A percentile compares a stretch with the other conserved stretches of the same genome.
These are phyloP conservation scores for Coemansia sp. DNA, from an alignment of 192 early-diverging fungal genomes.

Conservation along the genomic window DNA sequence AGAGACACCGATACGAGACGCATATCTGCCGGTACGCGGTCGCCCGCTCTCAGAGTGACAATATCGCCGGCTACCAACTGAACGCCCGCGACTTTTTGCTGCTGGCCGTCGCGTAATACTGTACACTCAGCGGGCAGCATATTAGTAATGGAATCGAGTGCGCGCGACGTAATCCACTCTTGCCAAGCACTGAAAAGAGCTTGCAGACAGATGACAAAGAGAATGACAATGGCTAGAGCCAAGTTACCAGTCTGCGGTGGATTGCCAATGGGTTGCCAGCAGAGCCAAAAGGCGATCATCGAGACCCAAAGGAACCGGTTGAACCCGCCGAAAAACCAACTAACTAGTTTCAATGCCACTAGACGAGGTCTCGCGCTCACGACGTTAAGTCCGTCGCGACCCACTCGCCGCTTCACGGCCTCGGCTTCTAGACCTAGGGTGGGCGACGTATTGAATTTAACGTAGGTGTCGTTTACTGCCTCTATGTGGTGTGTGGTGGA, in stretches of 20 bases:
- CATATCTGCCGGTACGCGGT: constrained; percentile 80
- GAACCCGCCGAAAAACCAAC: constrained; percentile 72
- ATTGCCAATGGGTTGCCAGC: constrained; percentile 66
- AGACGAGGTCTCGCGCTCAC: constrained; percentile 15
- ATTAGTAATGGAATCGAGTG: constrained; percentile 74
- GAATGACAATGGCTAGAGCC: constrained; percentile 64
- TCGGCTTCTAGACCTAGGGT: constrained; percentile 23
- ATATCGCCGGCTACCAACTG: constrained; percentile 79
- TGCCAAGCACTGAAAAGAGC: constrained; percentile 73
- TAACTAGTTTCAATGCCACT: background rate
- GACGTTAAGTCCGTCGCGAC: constrained; percentile 25
- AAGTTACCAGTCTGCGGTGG: constrained; percentile 63
- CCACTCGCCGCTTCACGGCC: constrained; percentile 20
- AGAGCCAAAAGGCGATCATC: constrained; percentile 66
- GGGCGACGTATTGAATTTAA: constrained; percentile 32
- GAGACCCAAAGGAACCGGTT: constrained; percentile 72
- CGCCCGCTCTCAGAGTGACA: constrained; percentile 66
- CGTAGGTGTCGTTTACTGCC: constrained; percentile 19
- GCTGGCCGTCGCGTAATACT: constrained; percentile 73
- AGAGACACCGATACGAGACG: constrained; percentile 64
- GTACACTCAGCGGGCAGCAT: constrained; percentile 67
- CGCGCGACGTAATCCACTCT: constrained; percentile 67
- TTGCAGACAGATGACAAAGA: constrained; percentile 70
- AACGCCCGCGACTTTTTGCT: constrained; percentile 54
- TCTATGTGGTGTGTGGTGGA: constrained; percentile 25